A percentile compares a stretch with the other conserved stretches of the same genome.
phyloP scores from a whole-genome alignment of 1,284 basidiomycete genomes.

The Cutaneotrichosporon cavernicola region DNA sequence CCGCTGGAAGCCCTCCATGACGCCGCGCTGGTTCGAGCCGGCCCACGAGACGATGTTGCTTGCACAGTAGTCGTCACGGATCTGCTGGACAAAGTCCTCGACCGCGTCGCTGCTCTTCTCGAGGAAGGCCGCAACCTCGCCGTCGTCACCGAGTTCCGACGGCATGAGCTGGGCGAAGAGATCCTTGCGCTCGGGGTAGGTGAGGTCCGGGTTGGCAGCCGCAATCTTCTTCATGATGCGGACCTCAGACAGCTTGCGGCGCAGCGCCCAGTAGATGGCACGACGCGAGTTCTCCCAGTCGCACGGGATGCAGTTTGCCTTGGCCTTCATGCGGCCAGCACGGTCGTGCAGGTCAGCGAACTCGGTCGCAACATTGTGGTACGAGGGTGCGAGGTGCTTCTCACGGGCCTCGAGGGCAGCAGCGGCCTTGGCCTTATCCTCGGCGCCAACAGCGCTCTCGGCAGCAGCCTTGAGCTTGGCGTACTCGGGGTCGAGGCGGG shows the following conservation, averaged over 20 bases:
- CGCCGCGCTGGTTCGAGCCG: conserved; percentile 46
- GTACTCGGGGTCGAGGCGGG: conserved; percentile 84
- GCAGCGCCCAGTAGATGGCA: conserved; percentile 94
- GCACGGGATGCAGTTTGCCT: conserved; percentile 80
- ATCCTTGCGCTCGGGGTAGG: conserved; percentile 47
- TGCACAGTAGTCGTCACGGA: conserved; percentile 46
- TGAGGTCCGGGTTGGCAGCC: conserved; percentile 50
- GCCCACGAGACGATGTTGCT: conserved; percentile 46
- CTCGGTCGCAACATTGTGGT: conserved; percentile 87
- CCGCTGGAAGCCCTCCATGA: conserved; percentile 46
- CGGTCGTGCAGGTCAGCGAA: conserved; percentile 95
- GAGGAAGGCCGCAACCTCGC: conserved; percentile 50
- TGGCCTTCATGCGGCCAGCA: conserved; percentile 95
- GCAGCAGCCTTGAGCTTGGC: conserved; percentile 75
- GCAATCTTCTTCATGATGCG: conserved; percentile 52
- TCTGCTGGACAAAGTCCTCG: conserved; percentile 40
- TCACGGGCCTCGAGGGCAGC: conserved; percentile 75
- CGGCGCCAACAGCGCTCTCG: conserved; percentile 70
- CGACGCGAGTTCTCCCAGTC: conserved; percentile 87
- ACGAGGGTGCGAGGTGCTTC: conserved; percentile 79
- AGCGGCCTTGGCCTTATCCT: conserved; percentile 70
- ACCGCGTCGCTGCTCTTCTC: conserved; percentile 44
- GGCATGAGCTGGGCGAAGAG: conserved; percentile 46
- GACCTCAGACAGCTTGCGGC: conserved; percentile 59
- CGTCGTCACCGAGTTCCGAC: conserved; percentile 39